phyloP scores from a whole-genome alignment of 768 basidiomycete genomes.

The Tricholoma sp. region DNA sequence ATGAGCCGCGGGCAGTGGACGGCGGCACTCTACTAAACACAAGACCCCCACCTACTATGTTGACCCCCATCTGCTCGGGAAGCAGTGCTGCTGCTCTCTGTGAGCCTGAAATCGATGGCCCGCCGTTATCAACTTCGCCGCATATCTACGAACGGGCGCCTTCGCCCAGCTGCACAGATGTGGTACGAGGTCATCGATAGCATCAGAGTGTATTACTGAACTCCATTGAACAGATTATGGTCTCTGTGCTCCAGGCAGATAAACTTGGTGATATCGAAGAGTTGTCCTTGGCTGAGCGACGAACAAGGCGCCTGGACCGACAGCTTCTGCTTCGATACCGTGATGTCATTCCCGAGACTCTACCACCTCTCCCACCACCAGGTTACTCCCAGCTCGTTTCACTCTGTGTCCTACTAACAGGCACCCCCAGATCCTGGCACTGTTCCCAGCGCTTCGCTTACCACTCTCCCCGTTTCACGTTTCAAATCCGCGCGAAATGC shows the following conservation, averaged over 20 bases:
- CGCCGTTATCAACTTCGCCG: no score
- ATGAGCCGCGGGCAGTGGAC: no score
- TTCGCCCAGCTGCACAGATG: no score
- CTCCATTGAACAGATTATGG: neutral
- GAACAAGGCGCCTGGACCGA: neutral
- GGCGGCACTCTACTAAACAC: no score
- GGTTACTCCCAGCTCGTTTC: no score
- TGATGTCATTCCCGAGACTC: neutral
- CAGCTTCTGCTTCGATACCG: neutral
- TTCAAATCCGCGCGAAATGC: neutral
- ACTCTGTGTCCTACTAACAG: neutral
- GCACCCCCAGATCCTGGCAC: neutral
- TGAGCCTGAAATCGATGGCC: no score
- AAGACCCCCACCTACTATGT: no score
- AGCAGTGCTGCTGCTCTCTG: no score
- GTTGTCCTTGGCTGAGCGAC: neutral
- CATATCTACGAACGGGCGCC: no score
- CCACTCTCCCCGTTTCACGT: neutral
- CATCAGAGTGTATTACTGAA: no score
- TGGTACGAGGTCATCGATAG: no score
- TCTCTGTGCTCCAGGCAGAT: neutral
- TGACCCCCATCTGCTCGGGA: no score
- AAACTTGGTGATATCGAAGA: neutral
- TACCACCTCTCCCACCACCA: neutral
- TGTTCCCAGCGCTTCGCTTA: neutral